Evolutionary conservation across 208 protist species (phyloP).

Genomic region (Trypanosoma melophagium): DNA sequence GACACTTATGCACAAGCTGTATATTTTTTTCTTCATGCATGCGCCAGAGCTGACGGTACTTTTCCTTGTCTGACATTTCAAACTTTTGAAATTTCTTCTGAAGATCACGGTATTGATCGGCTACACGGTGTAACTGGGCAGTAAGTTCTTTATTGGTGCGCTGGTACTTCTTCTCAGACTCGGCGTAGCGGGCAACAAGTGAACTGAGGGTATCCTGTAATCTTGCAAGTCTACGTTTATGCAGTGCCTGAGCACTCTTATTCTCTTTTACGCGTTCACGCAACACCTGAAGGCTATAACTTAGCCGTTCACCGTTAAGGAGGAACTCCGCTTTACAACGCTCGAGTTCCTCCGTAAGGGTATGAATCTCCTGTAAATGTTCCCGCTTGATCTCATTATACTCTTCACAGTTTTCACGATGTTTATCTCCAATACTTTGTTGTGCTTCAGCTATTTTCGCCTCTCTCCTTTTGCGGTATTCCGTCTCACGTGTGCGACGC

Average conservation of each 20-base stretch:
- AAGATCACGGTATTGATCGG: slow-evolving; percentile 95
- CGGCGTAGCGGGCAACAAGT: slow-evolving; percentile 89
- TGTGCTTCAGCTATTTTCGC: slow-evolving; percentile 85
- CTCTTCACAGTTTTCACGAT: slow-evolving; percentile 78
- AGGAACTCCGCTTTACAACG: slow-evolving; percentile 95
- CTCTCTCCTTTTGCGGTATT: slow-evolving; percentile 82
- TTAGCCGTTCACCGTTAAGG: slow-evolving; percentile 95
- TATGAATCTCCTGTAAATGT: slow-evolving; percentile 89
- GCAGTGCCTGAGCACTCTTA: slow-evolving; percentile 88
- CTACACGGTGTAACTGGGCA: slow-evolving; percentile 91
- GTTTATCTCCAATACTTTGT: slow-evolving; percentile 67
- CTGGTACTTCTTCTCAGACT: slow-evolving; percentile 91
- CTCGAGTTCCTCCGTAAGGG: slow-evolving; percentile 91
- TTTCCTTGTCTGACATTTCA: slow-evolving; percentile 91
- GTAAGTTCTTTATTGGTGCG: slow-evolving; percentile 94
- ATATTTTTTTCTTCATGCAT: slow-evolving; percentile 94
- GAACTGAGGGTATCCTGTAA: slow-evolving; percentile 88
- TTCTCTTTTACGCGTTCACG: slow-evolving; percentile 95
- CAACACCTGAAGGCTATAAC: slow-evolving; percentile 96
- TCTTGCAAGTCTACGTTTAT: slow-evolving; percentile 90
- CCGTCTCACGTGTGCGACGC: slow-evolving; percentile 85
- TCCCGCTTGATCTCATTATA: slow-evolving; percentile 79
- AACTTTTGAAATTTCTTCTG: slow-evolving; percentile 94
- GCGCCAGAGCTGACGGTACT: slow-evolving; percentile 93
- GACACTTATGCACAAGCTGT: slow-evolving; percentile 79